Evolutionary conservation across 495 filamentous ascomycete species (phyloP), one percentile per base, ranked within the genome.

Genomic region (Friedmanniomyces simplex): DNA sequence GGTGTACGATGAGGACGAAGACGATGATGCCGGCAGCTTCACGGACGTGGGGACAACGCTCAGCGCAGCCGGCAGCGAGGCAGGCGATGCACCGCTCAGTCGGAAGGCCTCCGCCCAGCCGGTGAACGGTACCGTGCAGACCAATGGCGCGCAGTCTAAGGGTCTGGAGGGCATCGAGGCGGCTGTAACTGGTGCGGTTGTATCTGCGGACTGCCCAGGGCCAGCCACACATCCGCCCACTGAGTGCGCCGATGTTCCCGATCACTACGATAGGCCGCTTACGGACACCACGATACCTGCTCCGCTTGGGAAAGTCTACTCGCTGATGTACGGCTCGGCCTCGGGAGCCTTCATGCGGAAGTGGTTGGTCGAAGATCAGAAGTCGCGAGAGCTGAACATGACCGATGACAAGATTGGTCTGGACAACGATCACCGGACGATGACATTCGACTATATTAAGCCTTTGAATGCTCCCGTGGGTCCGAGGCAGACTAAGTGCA

Each of bases 401-500:
- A 79, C 82, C 49, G 86, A 93, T 36, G 88, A 88, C 60, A 85
- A 87, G 57, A 85, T 84, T 49, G 90, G 86, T 26, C 73, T 90
- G 36, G 84, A 77, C 22, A 79, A 79, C 39, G 86, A 91, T 18
- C 84, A 81, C 66, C 87, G 83, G 68, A 79, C 79, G 1, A 77
- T 91, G 41, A 82, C 72, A 34, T 95, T 84, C 68, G 85, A 82
- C 1, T 99, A 95, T 68, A 96, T 96, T 73, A 96, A 95, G 67
- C 93, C 91, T 11, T 74, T 99, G 11, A 76, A 79, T 61, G 88
- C 76, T 18, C 74, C 87, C 0, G 90, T 99, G 64, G 93, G 93
- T 0, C 93, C 94, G 2, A 96, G 82, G 67, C 87, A 95, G 71
- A 99, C 93, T 25, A 97, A 95, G 67, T 97, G 94, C 69, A 84